phyloP scores from a whole-genome alignment of 495 filamentous ascomycete species.

The Cercophora sp. region DNA sequence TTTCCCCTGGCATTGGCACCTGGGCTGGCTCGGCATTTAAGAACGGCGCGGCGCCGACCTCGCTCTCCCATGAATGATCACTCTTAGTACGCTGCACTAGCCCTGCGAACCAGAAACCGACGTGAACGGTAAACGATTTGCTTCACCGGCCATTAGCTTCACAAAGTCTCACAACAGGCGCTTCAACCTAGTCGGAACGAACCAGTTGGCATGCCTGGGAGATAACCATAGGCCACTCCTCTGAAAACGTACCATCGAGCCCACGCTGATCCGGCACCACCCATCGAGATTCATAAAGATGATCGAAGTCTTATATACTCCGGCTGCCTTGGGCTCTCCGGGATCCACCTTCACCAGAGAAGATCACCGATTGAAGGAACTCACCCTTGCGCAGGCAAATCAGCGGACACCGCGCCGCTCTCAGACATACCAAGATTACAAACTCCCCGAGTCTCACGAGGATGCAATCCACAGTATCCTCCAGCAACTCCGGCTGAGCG shows the following conservation, averaged over 20 bases:
- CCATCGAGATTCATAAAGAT: no score
- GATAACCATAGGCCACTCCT: background rate
- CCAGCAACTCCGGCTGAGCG: constrained; percentile 10
- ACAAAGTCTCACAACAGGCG: no score
- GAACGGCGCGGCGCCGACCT: no score
- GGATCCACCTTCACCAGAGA: constrained; percentile 23
- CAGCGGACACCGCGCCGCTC: constrained; percentile 29
- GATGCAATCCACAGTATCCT: constrained; percentile 18
- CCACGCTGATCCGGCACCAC: no score
- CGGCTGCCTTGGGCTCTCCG: constrained; percentile 10
- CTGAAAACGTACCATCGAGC: no score
- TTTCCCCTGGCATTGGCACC: constrained; percentile 26
- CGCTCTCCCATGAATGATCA: no score
- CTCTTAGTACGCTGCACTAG: no score
- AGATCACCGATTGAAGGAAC: constrained; percentile 26
- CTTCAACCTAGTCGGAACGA: no score
- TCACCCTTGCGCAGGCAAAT: constrained; percentile 7
- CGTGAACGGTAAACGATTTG: no score
- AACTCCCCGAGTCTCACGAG: constrained; percentile 18
- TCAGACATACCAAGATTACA: constrained; percentile 32
- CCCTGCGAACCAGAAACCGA: no score
- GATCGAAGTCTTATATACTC: constrained; percentile 25
- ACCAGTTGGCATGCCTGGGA: no score
- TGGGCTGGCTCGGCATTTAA: constrained; percentile 4
- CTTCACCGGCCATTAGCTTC: no score